Base-by-base conservation (phyloP, 768 basidiomycete genomes). In the Ramaria rubella region DNA sequence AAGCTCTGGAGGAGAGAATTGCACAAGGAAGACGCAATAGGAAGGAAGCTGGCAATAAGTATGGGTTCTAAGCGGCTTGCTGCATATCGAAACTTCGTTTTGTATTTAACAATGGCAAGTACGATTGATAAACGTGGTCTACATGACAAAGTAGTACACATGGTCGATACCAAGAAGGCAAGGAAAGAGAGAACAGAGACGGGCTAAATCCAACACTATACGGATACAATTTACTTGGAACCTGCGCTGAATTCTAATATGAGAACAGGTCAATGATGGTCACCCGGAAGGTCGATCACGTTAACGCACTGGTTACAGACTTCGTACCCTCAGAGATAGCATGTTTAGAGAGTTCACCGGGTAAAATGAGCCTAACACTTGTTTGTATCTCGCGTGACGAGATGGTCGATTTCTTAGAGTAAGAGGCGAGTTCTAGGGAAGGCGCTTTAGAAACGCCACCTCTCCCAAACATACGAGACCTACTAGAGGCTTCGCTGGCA, bases 351-450 rank as follows among this genome's bases (percentile, higher is more conserved):
- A 91, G 79, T 70, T 90, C 88, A 73, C 87, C 89, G 52, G 88
- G 87, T 33, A 92, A 80, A 68, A 92, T 90, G 60, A 90, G 76
- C 57, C 89, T 81, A 36, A 91, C 90, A 33, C 82, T 77, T 1
- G 89, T 92, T 73, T 92, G 89, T 67, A 92, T 92, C 72, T 92
- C 89, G 51, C 89, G 86, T 42, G 87, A 90, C n/a, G 90, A 90
- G 70, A 92, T 90, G 15, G 89, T 92, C 3, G 88, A 90, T 75
- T 89, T 89, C 81, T 90, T 89, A 60, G 88, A 87, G 74, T 91
- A 90, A 5, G 85, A 80, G 6, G 89, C 89, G 61, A 92, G 84
- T 72, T 89, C 82, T 84, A 58, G 61, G 53, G 26, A 58, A 46
- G 21, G 14, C 45, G 24, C 11, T 17, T 58, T 11, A 46, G 19